A percentile compares a stretch with the other conserved stretches of the same genome.
These are phyloP conservation scores for Asterella californica DNA, from an alignment of 225 moss, liverwort and hornwort genomes.

Conservation along the genomic window DNA sequence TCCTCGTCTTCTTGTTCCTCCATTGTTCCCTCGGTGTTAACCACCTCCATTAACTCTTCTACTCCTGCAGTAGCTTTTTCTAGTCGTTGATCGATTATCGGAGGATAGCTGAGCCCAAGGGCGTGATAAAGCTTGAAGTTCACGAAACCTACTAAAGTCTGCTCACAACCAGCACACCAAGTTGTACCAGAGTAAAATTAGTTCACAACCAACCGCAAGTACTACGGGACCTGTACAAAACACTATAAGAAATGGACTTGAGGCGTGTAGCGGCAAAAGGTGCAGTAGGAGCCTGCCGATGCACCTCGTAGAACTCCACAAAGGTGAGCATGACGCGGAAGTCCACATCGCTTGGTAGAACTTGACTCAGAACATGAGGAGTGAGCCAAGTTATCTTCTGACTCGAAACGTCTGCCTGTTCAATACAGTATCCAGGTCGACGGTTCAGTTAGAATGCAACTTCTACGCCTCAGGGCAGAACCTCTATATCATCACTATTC, in stretches of 20 bases:
- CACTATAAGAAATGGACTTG: background rate
- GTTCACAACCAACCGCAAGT: background rate
- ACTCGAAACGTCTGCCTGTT: constrained; percentile 61
- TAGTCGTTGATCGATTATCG: constrained; percentile 49
- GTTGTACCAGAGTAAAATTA: background rate
- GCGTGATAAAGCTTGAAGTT: constrained; percentile 98
- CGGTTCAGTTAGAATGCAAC: background rate
- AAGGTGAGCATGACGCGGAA: constrained; percentile 96
- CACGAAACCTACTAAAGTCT: constrained; percentile 79
- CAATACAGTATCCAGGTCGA: background rate
- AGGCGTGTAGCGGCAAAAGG: background rate
- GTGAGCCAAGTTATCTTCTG: constrained; percentile 92
- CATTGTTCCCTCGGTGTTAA: constrained; percentile 19
- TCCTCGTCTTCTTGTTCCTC: constrained; percentile 50
- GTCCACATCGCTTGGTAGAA: constrained; percentile 85
- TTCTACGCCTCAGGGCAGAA: background rate
- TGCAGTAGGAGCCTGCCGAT: background rate
- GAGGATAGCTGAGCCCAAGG: constrained; percentile 79
- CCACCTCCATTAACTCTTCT: constrained; percentile 39
- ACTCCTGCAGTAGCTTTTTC: constrained; percentile 58
- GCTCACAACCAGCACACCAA: constrained; percentile 1
- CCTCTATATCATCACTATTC: background rate
- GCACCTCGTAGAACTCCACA: constrained; percentile 77
- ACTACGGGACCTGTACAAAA: background rate
- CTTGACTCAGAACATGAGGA: constrained; percentile 80